Evolutionary conservation across 139 green algal species (phyloP).

Genomic region (Pleodorina starrii): DNA sequence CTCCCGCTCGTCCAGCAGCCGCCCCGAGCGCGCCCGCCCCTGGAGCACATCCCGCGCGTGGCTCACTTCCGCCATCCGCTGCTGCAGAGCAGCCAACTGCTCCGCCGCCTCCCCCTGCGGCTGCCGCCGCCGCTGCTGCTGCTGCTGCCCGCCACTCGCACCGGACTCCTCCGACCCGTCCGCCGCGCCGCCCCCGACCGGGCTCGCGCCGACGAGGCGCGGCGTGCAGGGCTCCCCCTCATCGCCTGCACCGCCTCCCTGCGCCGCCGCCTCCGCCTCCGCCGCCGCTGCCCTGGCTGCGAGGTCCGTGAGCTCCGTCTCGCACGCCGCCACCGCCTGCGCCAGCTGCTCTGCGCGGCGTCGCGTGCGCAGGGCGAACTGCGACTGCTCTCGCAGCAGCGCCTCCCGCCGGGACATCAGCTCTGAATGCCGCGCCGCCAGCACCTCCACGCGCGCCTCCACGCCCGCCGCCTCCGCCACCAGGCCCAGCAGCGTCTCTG

Average conservation of each 20-base stretch:
- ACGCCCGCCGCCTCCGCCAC: not conserved
- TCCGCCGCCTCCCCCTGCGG: too few relatives aligned
- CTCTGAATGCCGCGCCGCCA: not conserved
- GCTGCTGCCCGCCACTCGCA: not conserved
- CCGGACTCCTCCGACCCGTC: not conserved
- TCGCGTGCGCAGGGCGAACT: slow-evolving; percentile 15
- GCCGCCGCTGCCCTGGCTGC: not conserved
- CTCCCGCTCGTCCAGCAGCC: slow-evolving; percentile 49
- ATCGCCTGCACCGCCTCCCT: not conserved
- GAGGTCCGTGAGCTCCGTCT: slow-evolving; percentile 26
- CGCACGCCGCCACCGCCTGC: slow-evolving; percentile 11
- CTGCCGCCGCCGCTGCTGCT: not conserved
- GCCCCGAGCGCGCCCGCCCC: slow-evolving; percentile 4
- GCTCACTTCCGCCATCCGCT: slow-evolving; percentile 45
- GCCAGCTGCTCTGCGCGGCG: slow-evolving; percentile 6
- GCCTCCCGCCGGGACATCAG: not conserved
- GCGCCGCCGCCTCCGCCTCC: not conserved
- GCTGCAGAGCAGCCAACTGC: slow-evolving; percentile 9
- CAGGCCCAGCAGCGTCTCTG: not conserved
- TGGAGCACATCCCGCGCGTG: slow-evolving; percentile 10
- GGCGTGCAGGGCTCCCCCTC: not conserved
- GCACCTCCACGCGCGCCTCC: slow-evolving; percentile 19
- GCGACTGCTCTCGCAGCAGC: slow-evolving; percentile 10
- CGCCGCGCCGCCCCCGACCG: too few relatives aligned
- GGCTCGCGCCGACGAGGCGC: too few relatives aligned